Evolutionary conservation across 2,329 filamentous ascomycete genomes (phyloP), one percentile per base, ranked within the genome.

Genomic region (Tricladium varicosporioides): DNA sequence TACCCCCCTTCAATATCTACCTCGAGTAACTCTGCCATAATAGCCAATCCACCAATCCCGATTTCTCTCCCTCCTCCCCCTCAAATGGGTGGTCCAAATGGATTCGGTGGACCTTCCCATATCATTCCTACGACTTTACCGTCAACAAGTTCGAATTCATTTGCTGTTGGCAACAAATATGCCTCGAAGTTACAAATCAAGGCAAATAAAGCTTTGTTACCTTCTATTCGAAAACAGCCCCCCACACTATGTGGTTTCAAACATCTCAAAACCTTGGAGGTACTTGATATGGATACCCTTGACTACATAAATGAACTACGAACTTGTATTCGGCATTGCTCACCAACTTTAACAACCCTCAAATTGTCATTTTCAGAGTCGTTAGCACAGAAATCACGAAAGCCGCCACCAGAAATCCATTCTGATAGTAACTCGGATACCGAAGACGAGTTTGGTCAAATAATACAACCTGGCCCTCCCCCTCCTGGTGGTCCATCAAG

Each of bases 231-330:
- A 18, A 49, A 45, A 8, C 27, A 22, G 2, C 79, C 80, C 2
- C 75, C 78, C 1, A 85, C 81, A 0, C 67, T 87, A 5, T 81
- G 80, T 0, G 80, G 78, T 0, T 86, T 87, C 71, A 79, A 75
- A 49, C 75, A 76, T 40, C 72, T 87, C 13, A 79, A 77, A 60
- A 77, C 67, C 4, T 71, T 87, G 13, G 72, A 77, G 3, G 72
- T 87, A 5, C 72, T 87, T 33, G 84, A 87, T 60, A 85, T 87
- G 52, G 84, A 87, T 58, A 76, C 72, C 27, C 72, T 85, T 4
- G 80, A 84, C 33, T 73, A 82, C 32, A 65, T 85, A 11, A 68
- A 74, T 1, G 84, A 87, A 68, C 74, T 87, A 59, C 79, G 77
- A 59, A 65, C 74, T 5, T 85, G 82, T 63, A 71, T 87, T 19